Base-by-base conservation (phyloP, 1,139 yeast genomes). In the Suhomyces atakaporum region DNA sequence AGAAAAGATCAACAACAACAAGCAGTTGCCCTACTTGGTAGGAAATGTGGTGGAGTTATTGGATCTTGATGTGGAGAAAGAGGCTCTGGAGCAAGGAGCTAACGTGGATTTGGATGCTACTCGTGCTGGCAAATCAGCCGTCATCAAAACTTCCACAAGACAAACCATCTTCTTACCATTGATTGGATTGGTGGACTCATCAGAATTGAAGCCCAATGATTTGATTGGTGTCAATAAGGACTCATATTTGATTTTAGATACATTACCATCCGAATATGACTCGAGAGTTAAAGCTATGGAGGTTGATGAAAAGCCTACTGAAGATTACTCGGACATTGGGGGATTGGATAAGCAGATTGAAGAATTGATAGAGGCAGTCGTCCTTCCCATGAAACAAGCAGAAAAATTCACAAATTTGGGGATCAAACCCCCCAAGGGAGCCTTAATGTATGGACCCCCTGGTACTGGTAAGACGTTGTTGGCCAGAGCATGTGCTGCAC, bases 401-500 rank as follows among this genome's bases (percentile, higher is more conserved):
- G 98, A 94, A 36, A 92, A 92, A 66, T 94, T 92, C 69, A 85
- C 86, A 57, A 82, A 79, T 39, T 73, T 92, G 63, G 97, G 97
- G 36, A 89, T 92, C 54, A 90, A 87, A 62, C 95, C 98, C 5
- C 98, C 98, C 43, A 92, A 92, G 64, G 98, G 98, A 51, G 98
- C 97, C 0, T 73, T 92, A 43, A 92, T 92, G 98, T 92, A 92
- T 61, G 99, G 99, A 7, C 98, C 99, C 12, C 99, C 99, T 34
- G 99, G 99, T 57, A 92, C 99, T 2, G 99, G 99, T 62, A 92
- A 92, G 66, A 92, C 98, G 1, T 73, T 92, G 46, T 74, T 92
- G 49, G 99, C 99, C 5, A 79, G 98, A 60, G 98, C 98, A 2
- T 92, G 98, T 77, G 99, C 99, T 10, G 98, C 98, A 5, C 97